Conservation (phyloP, 768 basidiomycete genomes). For the Russula emetica region DNA sequence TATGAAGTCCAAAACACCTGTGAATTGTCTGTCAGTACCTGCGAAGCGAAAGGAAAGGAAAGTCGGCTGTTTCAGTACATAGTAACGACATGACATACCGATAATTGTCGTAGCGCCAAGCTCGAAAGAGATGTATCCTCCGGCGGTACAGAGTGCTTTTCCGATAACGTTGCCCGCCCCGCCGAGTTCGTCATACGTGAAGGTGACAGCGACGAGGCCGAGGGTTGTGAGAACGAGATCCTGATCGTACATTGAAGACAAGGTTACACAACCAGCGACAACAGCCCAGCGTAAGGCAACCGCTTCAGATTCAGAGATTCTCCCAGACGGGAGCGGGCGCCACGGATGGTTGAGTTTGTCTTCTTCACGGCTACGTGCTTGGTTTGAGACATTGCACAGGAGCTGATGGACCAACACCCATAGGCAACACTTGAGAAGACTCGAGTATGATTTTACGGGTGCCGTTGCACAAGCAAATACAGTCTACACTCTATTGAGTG, state of each 20-base stretch:
- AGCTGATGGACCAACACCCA: constrained; percentile 32
- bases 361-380: constrained; percentile 28
- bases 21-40: not conserved
- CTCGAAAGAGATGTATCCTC: constrained; percentile 29
- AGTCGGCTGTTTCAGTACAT: not conserved
- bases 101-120: constrained; percentile 26
- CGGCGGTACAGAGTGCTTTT: constrained; percentile 27
- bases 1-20: constrained; percentile 20
- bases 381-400: constrained; percentile 31
- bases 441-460: constrained; percentile 12
- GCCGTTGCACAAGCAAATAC: constrained; percentile 28
- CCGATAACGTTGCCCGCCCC: constrained; percentile 18
- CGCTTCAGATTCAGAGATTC: constrained; percentile 26
- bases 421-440: constrained; percentile 14
- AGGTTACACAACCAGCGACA: constrained; percentile 24
- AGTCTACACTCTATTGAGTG: constrained; percentile 8
- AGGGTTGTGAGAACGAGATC: constrained; percentile 26
- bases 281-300: constrained; percentile 27
- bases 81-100: constrained; percentile 10
- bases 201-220: constrained; percentile 27
- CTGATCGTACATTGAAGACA: constrained; percentile 20
- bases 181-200: constrained; percentile 23
- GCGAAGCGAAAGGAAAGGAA: not conserved
- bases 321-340: constrained; percentile 31
- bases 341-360: constrained; percentile 31